Evolutionary conservation across 139 green algal species (phyloP).

Genomic region (Zygnema circumcarinatum): DNA sequence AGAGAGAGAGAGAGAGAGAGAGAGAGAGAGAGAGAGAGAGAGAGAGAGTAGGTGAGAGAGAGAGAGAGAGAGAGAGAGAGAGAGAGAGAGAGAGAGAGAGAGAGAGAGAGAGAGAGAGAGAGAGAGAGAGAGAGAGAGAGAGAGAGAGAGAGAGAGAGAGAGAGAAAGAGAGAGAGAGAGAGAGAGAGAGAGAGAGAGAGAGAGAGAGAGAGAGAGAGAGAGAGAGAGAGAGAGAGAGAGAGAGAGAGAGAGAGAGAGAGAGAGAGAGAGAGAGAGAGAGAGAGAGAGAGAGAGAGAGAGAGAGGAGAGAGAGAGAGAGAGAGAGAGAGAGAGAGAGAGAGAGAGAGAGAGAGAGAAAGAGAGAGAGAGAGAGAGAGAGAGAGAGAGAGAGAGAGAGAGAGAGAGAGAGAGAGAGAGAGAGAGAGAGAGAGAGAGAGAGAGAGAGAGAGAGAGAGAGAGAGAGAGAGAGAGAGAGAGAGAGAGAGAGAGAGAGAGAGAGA

Average conservation of each 20-base stretch:
- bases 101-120: slow-evolving; percentile 3
- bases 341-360: too few species aligned
- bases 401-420: background rate
- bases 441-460: slow-evolving; percentile 7
- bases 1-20: slow-evolving; percentile 7
- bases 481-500: background rate
- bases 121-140: slow-evolving; percentile 10
- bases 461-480: slow-evolving; percentile 8
- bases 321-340: too few species aligned
- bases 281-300: background rate
- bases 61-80: slow-evolving; percentile 3
- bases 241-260: slow-evolving; percentile 21
- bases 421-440: slow-evolving; percentile 15
- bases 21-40: too few species aligned
- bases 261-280: background rate
- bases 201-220: background rate
- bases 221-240: slow-evolving; percentile 1
- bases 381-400: too few species aligned
- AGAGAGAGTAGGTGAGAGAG: background rate
- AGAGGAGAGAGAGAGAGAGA: slow-evolving; percentile 3
- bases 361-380: too few species aligned
- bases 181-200: background rate
- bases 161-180: slow-evolving; percentile 14
- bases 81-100: slow-evolving; percentile 11
- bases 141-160: background rate